Conservation (phyloP, 257 asterid species). For the Ehretia macrophylla region DNA sequence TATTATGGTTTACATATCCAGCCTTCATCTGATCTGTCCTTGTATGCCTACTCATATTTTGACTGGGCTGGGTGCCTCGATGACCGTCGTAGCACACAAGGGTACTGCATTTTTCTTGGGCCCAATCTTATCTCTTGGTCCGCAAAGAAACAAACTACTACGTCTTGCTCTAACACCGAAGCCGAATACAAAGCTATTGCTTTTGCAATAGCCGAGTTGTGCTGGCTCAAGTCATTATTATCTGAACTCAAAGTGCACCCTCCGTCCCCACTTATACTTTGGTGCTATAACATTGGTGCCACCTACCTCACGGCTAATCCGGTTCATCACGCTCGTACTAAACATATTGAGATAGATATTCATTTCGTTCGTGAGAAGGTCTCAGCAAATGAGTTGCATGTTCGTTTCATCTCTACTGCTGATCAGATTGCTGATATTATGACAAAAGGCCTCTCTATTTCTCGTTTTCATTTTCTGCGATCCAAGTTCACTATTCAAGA, state of each 20-base stretch:
- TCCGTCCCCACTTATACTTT: neutral
- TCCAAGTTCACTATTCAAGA: too few species aligned
- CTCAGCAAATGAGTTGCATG: too few species aligned
- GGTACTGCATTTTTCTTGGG: slow-evolving; percentile 1
- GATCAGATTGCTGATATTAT: too few species aligned
- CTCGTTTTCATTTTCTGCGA: too few species aligned
- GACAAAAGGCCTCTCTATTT: too few species aligned
- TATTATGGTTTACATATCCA: neutral
- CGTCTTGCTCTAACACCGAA: neutral
- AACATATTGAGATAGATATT: too few species aligned
- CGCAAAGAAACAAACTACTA: neutral
- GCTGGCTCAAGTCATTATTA: neutral
- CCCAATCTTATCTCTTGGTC: neutral
- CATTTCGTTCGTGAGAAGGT: too few species aligned
- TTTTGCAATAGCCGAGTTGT: neutral
- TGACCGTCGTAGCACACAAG: neutral
- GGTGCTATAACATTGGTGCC: neutral
- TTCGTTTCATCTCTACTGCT: too few species aligned
- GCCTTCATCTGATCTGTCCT: neutral
- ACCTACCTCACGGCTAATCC: neutral
- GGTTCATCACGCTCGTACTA: neutral
- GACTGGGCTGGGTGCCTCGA: neutral
- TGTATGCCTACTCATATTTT: neutral
- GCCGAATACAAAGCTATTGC: neutral
- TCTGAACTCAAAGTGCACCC: neutral